These are phyloP conservation scores for Fragilaria radians DNA, from an alignment of 108 stramenopile genomes.

Conservation along the genomic window DNA sequence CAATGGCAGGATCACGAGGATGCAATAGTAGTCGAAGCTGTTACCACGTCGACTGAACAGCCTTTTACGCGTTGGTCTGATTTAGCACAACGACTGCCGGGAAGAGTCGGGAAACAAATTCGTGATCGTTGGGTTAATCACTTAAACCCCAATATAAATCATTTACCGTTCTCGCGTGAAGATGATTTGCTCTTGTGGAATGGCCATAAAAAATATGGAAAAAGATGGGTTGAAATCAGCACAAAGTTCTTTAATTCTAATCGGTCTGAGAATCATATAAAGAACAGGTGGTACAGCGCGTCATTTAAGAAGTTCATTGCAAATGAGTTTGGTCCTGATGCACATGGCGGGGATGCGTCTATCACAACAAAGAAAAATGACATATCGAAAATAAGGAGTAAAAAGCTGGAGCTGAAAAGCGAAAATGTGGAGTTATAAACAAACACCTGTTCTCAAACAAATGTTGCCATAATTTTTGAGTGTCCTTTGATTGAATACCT, in stretches of 20 bases:
- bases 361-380: no score
- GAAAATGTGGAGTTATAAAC: no score
- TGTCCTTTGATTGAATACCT: no score
- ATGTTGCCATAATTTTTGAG: no score
- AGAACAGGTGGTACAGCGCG: constrained; percentile 89
- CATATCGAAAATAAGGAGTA: no score
- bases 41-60: constrained; percentile 58
- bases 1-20: constrained; percentile 81
- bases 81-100: constrained; percentile 74
- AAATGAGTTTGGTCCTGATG: constrained; percentile 67
- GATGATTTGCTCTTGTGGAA: constrained; percentile 79
- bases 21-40: constrained; percentile 73
- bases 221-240: constrained; percentile 86
- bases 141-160: constrained; percentile 78
- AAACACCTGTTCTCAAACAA: no score
- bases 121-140: constrained; percentile 91
- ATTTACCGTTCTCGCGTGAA: constrained; percentile 68
- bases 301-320: constrained; percentile 79
- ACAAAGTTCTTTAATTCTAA: constrained; percentile 68
- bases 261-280: constrained; percentile 84
- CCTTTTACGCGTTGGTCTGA: constrained; percentile 86
- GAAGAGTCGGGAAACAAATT: constrained; percentile 83
- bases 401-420: no score
- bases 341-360: no score
- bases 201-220: constrained; percentile 70